These are phyloP conservation scores for Botrytis squamosa DNA, from an alignment of 2,329 filamentous ascomycete species.

Conservation along the genomic window DNA sequence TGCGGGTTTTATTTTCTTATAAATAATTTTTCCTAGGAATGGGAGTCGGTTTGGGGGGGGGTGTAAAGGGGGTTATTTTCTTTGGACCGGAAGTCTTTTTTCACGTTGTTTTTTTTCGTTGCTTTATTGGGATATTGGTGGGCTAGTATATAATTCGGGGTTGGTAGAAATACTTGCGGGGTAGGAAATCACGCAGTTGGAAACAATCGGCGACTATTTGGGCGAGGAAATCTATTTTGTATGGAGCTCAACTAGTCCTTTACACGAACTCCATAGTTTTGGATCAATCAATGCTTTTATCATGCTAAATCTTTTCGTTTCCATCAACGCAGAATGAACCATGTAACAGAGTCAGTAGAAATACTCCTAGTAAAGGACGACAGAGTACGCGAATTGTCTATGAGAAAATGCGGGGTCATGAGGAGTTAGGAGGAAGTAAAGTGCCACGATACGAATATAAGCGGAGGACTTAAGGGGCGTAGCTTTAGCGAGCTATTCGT, in stretches of 20 bases:
- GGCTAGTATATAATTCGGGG: not conserved
- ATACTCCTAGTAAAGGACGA: not conserved
- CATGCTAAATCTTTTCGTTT: not conserved
- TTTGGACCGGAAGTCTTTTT: not conserved
- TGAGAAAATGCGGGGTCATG: not conserved
- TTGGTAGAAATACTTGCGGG: not conserved
- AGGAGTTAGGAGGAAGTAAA: not conserved
- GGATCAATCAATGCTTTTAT: not conserved
- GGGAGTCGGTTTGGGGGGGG: not conserved
- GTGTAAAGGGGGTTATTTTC: not conserved
- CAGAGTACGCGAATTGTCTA: not conserved
- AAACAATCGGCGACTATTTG: not conserved
- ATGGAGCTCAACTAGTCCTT: not conserved
- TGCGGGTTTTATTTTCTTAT: not conserved
- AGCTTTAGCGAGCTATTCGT: not conserved
- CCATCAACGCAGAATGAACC: not conserved
- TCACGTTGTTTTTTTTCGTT: not conserved
- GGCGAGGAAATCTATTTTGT: not conserved
- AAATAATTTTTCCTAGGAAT: not conserved
- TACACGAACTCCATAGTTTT: not conserved
- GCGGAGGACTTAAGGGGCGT: not conserved
- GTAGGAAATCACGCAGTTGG: not conserved
- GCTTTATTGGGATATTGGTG: not conserved
- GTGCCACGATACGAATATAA: not conserved
- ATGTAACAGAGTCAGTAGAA: not conserved